Base-by-base conservation (phyloP, 1,284 basidiomycete species). In the Clitocybe nebularis region DNA sequence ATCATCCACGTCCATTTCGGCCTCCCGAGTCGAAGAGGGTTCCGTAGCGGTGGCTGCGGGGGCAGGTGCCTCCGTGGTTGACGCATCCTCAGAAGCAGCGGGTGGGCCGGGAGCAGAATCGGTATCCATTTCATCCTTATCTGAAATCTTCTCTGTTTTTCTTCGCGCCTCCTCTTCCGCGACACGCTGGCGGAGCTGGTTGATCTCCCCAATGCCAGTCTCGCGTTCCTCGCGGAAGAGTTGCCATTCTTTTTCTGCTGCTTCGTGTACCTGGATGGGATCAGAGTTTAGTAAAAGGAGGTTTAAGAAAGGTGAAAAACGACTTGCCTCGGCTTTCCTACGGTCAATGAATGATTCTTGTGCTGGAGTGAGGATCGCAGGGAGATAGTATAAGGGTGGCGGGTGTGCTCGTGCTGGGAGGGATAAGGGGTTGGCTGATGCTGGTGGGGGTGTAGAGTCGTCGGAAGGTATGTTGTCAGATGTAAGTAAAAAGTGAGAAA, bases 341-440 rank as follows among this genome's bases (percentile, higher is more conserved):
- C 69, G 70, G 39, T 63, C 60, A 8, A 89, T 55, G 53, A 88
- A 88, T 1, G 74, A 67, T 59, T 84, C 80, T 66, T 89, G 87
- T 9, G 73, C 69, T n/a, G 83, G 74, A 0, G 76, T 75, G 22
- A 89, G 72, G 41, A 80, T 64, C 17, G 74, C 75, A 13, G 87
- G 87, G 32, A 88, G 76, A 53, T 87, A 89, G 58, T 82, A 88
- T 7, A 89, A 53, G 3, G 87, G 83, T 25, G 87, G 81, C 13
- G 84, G 84, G 47, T 87, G 81, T 17, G 79, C 70, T 43, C 81
- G 74, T 19, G 74, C 72, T 2, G 74, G 73, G n/a, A 68, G 66
- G 17, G 69, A 64, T 28, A 80, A 68, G 13, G 74, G 66, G 45
- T 72, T 71, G 28, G 62, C 52, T 17, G 59, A 50, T 36, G 54